Percentiles rank a stretch among this genome's conserved stretches.
These are phyloP conservation scores for Ogataea henricii DNA, from an alignment of 805 yeast species.

Conservation along the genomic window DNA sequence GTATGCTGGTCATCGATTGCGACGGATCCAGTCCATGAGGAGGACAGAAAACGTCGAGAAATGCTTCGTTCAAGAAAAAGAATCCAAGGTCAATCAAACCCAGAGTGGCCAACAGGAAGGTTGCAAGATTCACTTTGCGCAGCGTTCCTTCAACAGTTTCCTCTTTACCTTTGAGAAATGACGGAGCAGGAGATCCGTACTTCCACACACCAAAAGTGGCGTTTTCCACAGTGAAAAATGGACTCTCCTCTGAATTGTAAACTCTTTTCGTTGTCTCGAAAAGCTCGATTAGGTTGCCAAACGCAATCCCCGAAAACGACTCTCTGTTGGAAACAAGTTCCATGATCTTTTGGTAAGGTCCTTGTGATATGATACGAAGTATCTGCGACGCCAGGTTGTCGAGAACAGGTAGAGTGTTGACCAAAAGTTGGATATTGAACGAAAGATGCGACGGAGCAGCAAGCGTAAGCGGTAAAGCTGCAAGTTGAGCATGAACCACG, in stretches of 20 bases:
- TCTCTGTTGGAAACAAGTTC: constrained; percentile 67
- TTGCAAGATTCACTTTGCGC: constrained; percentile 83
- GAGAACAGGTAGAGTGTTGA: constrained; percentile 71
- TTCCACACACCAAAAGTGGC: constrained; percentile 74
- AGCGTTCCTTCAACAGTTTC: constrained; percentile 64
- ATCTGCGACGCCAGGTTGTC: constrained; percentile 85
- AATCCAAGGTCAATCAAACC: constrained; percentile 88
- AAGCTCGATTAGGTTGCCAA: constrained; percentile 66
- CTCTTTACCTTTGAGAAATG: constrained; percentile 59
- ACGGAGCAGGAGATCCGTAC: constrained; percentile 59
- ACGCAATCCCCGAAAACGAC: constrained; percentile 64
- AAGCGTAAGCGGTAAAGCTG: constrained; percentile 60
- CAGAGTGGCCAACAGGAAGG: constrained; percentile 82
- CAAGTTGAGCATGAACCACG: constrained; percentile 49
- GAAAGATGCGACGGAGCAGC: constrained; percentile 59
- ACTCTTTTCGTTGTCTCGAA: constrained; percentile 77
- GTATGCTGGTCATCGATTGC: constrained; percentile 33
- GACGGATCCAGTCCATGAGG: constrained; percentile 56
- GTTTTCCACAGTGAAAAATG: constrained; percentile 69
- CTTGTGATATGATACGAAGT: constrained; percentile 67
- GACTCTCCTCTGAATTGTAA: constrained; percentile 66
- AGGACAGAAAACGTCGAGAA: constrained; percentile 86
- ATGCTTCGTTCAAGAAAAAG: constrained; percentile 79
- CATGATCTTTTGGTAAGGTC: constrained; percentile 75
- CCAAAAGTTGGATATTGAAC: constrained; percentile 61